These are phyloP conservation scores for Coemansia sp. DNA, from an alignment of 192 early-diverging fungal species.

Conservation along the genomic window DNA sequence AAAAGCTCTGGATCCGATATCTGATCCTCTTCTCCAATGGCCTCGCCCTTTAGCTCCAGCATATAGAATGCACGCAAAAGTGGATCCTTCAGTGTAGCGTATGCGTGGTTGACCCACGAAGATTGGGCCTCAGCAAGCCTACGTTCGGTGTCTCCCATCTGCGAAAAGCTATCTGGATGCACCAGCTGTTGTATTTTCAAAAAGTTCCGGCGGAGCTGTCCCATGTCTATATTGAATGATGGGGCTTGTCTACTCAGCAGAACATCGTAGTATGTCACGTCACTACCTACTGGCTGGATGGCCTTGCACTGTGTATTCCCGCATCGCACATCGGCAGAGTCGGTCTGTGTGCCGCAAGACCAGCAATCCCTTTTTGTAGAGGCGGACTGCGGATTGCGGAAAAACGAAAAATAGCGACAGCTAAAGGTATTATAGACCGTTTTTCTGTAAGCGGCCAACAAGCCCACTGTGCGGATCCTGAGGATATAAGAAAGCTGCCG, in stretches of 20 bases:
- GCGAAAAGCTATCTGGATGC: slow-evolving; percentile 82
- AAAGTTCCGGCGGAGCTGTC: slow-evolving; percentile 64
- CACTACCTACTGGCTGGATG: slow-evolving; percentile 59
- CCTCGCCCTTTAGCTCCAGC: slow-evolving; percentile 59
- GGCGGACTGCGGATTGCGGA: neutral
- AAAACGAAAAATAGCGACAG: neutral
- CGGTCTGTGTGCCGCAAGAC: slow-evolving; percentile 58
- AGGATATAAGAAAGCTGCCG: neutral
- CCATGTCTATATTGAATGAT: slow-evolving; percentile 67
- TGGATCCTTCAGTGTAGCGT: slow-evolving; percentile 75
- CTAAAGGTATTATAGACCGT: neutral
- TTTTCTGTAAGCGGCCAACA: neutral
- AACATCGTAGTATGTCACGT: slow-evolving; percentile 63
- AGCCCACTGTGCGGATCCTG: neutral
- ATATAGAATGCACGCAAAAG: slow-evolving; percentile 81
- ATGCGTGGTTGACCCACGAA: slow-evolving; percentile 84
- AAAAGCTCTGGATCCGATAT: slow-evolving; percentile 69
- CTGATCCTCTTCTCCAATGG: slow-evolving; percentile 65
- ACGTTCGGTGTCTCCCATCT: slow-evolving; percentile 35
- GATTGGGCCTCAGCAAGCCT: slow-evolving; percentile 62
- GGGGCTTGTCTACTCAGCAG: slow-evolving; percentile 45
- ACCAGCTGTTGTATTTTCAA: slow-evolving; percentile 75
- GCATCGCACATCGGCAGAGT: slow-evolving; percentile 58
- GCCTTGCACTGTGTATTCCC: slow-evolving; percentile 58
- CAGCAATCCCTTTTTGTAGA: slow-evolving; percentile 58